Evolutionary conservation across 2,329 filamentous ascomycete species (phyloP).

Genomic region (Fusarium mundagurra): DNA sequence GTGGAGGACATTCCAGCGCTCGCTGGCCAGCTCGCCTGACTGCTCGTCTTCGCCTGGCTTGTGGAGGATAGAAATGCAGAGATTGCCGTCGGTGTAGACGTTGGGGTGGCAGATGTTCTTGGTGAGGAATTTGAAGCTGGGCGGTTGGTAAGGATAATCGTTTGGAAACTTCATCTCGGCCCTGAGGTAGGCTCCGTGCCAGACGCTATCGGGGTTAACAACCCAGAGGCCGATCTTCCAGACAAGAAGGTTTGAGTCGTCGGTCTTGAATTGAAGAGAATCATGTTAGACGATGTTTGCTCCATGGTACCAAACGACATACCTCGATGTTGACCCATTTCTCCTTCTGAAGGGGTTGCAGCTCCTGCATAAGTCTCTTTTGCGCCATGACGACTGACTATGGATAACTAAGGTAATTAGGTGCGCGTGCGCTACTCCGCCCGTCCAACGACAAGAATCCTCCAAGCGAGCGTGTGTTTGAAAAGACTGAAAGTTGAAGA

Average conservation of each 20-base stretch:
- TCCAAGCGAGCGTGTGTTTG: constrained; percentile 7
- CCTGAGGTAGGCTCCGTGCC: constrained; percentile 92
- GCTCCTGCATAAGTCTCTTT: constrained; percentile 89
- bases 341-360: constrained; percentile 83
- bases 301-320: constrained; percentile 42
- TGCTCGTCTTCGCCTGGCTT: constrained; percentile 90
- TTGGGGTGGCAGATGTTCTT: constrained; percentile 90
- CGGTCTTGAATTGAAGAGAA: constrained; percentile 65
- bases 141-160: constrained; percentile 91
- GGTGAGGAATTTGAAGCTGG: constrained; percentile 83
- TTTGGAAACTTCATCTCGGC: constrained; percentile 86
- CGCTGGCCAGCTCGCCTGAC: constrained; percentile 88
- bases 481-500: not conserved
- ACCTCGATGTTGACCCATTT: constrained; percentile 94
- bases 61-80: constrained; percentile 98
- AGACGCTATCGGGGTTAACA: constrained; percentile 89
- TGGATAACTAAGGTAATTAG: not conserved
- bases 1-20: constrained; percentile 94
- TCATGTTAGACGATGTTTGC: constrained; percentile 8
- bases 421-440: not conserved
- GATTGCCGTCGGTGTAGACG: constrained; percentile 86
- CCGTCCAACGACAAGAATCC: not conserved
- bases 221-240: constrained; percentile 93
- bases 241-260: constrained; percentile 83
- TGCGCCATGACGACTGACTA: constrained; percentile 56